Base-by-base conservation (phyloP, 2,329 filamentous ascomycete genomes). In the Ascochyta pisi region DNA sequence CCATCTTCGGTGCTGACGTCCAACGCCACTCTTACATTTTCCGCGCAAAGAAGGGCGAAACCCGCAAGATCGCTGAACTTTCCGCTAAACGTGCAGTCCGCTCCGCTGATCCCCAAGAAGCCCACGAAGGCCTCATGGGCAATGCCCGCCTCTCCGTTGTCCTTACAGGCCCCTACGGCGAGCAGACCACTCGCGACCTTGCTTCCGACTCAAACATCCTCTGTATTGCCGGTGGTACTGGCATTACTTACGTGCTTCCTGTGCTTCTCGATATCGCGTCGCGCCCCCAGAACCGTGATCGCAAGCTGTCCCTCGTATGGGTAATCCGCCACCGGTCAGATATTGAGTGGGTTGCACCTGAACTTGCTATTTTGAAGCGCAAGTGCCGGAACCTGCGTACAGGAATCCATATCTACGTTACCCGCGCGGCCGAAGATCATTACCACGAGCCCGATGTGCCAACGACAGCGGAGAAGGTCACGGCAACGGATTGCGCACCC, bases 241-340 rank as follows among this genome's bases (percentile, higher is more conserved):
- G 73, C 33, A 74, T 76, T 45, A 68, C 73, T 2, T 76, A 74
- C 58, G 67, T 71, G n/a, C 67, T 76, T 10, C 74, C 74, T 12
- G 65, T 75, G 9, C 64, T 75, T 7, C 65, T 72, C 1, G 64
- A 68, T 38, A 62, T 73, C 13, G 63, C 69, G 15, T 64, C 66
- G 0, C 60, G 62, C 6, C 61, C 66, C 6, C 66, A 67, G n/a
- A 50, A 62, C 9, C 58, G 58, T 22, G 63, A 66, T 40, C 69
- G 66, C 33, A 62, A 66, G 23, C 66, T 75, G 24, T 66, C 70
- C 7, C 65, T 76, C 12, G 61, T 76, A 12, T 76, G 74, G 74
- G 66, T 73, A 3, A 53, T 76, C 26, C 71, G 73, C 10, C 68
- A 68, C 7, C 61, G 67, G 6, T 58, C 64, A 13, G 69, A 76